These are phyloP conservation scores for Phaffomyces opuntiae DNA, from an alignment of 805 yeast species.

Conservation along the genomic window DNA sequence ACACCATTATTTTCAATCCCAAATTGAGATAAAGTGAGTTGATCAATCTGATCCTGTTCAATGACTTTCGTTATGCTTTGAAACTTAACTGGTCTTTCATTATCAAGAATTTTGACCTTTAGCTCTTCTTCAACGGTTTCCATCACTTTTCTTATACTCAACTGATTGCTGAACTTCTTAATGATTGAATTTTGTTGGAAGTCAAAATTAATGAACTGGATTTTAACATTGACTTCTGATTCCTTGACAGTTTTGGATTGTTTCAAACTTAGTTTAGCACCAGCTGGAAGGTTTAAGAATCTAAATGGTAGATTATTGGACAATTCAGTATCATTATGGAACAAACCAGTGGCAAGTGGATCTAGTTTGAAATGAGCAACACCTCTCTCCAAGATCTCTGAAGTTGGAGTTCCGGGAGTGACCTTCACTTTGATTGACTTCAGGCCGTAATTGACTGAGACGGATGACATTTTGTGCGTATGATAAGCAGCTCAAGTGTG, in stretches of 20 bases:
- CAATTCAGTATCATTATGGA: constrained; percentile 27
- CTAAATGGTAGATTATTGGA: constrained; percentile 37
- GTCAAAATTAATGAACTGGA: constrained; percentile 23
- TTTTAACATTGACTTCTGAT: constrained; percentile 23
- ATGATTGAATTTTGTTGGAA: constrained; percentile 20
- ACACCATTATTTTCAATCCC: constrained; percentile 22
- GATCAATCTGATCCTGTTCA: constrained; percentile 9
- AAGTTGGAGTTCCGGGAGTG: constrained; percentile 29
- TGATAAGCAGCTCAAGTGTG: too few species aligned
- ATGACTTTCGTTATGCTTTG: constrained; percentile 15
- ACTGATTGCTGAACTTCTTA: constrained; percentile 17
- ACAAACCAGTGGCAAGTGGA: constrained; percentile 18
- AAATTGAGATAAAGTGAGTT: constrained; percentile 9
- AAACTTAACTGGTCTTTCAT: constrained; percentile 12
- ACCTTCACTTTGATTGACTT: constrained; percentile 27
- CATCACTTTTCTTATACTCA: constrained; percentile 11
- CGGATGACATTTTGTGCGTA: constrained; percentile 27
- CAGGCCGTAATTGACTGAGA: constrained; percentile 30
- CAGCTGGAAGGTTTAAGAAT: constrained; percentile 36
- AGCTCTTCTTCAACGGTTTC: constrained; percentile 13
- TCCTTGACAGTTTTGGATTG: constrained; percentile 2
- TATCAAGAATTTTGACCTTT: constrained; percentile 13
- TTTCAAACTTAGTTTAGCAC: constrained; percentile 33
- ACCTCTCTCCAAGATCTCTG: constrained; percentile 30
- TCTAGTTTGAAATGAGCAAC: constrained; percentile 31